Percentiles rank a stretch among this genome's conserved stretches.
Conservation (phyloP, 495 filamentous ascomycete species). For the Aeminium ludgeri region DNA sequence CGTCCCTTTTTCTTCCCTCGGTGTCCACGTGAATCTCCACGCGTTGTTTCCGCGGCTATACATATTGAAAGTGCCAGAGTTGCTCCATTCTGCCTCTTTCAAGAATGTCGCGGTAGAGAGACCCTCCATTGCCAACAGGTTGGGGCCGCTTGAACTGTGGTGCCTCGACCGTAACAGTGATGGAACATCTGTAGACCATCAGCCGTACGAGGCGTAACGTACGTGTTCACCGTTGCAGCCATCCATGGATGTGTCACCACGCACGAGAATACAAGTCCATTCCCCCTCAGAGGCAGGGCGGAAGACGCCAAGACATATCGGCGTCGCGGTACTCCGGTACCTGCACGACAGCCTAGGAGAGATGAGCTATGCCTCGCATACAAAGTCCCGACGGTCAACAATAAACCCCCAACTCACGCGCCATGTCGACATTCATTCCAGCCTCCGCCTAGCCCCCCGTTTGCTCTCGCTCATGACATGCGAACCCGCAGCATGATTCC, state of each 20-base stretch:
- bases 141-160: neutral
- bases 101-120: constrained; percentile 4
- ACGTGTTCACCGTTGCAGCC: neutral
- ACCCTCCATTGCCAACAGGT: constrained; percentile 2
- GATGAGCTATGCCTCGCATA: neutral
- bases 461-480: too few species aligned
- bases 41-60: neutral
- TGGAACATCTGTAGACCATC: neutral
- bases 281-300: too few species aligned
- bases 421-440: neutral
- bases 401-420: neutral
- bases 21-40: too few species aligned
- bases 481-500: too few species aligned
- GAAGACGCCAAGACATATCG: too few species aligned
- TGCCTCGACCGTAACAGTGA: constrained; percentile 2
- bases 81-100: neutral
- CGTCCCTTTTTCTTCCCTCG: neutral
- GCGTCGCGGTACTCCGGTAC: too few species aligned
- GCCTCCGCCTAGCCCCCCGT: neutral
- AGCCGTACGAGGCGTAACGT: too few species aligned
- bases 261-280: too few species aligned
- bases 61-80: neutral
- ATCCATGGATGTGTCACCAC: neutral
- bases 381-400: too few species aligned
- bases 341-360: neutral